A percentile compares a stretch with the other conserved stretches of the same genome.
These are phyloP conservation scores for Agastache rugosa DNA, from an alignment of 257 asterid species.

Conservation along the genomic window DNA sequence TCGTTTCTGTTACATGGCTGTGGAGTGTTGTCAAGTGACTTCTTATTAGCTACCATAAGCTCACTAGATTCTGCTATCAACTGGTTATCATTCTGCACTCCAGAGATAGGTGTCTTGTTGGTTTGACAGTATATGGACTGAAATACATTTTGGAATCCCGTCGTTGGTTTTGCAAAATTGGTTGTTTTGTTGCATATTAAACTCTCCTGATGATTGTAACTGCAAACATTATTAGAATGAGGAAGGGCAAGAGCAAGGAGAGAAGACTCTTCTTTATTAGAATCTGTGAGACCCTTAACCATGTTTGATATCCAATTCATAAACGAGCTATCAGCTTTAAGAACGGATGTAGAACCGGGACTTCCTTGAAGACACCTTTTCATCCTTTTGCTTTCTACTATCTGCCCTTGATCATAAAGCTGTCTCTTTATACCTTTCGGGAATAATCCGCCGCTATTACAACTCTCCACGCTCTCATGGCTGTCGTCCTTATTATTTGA, in stretches of 20 bases:
- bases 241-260: conserved; percentile 32
- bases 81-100: conserved; percentile 34
- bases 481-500: conserved; percentile 32
- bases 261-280: conserved; percentile 36
- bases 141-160: conserved; percentile 57
- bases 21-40: conserved; percentile 7
- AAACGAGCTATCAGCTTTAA: conserved; percentile 58
- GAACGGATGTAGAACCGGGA: conserved; percentile 36
- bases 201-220: conserved; percentile 38
- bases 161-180: conserved; percentile 29
- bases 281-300: conserved; percentile 63
- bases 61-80: conserved; percentile 38
- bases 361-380: conserved; percentile 42
- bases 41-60: conserved; percentile 33
- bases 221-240: conserved; percentile 34
- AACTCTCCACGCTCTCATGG: conserved; percentile 59
- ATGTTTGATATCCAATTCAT: conserved; percentile 78
- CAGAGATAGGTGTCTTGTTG: conserved; percentile 34
- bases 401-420: conserved; percentile 34
- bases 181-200: conserved; percentile 25
- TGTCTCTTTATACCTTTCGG: conserved; percentile 48
- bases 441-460: conserved; percentile 57
- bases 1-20: conserved; percentile 16
- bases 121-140: conserved; percentile 53
- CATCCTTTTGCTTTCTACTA: conserved; percentile 55